phyloP scores from a whole-genome alignment of 2,329 filamentous ascomycete genomes.

The Fusarium sp. region DNA sequence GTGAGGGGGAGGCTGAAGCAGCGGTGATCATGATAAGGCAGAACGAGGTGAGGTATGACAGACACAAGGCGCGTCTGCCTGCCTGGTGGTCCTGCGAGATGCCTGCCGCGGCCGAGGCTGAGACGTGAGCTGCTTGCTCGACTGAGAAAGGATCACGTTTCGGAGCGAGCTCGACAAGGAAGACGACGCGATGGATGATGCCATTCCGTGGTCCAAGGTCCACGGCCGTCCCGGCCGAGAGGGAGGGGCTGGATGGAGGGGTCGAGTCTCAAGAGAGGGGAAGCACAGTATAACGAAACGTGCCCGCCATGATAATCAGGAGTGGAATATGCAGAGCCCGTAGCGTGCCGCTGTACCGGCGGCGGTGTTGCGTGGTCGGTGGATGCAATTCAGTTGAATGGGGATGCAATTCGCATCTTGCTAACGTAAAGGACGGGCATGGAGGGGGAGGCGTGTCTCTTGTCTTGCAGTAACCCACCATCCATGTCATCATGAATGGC shows the following conservation, averaged over 20 bases:
- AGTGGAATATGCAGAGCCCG: conserved; percentile 5
- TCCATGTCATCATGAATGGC: conserved; percentile 33
- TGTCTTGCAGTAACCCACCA: conserved; percentile 5
- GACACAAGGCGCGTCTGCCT: neutral
- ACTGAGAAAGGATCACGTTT: conserved; percentile 19
- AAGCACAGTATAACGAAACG: conserved; percentile 13
- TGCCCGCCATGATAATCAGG: conserved; percentile 28
- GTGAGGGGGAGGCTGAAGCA: conserved; percentile 14
- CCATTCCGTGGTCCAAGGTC: neutral
- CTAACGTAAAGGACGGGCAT: neutral
- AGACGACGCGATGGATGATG: conserved; percentile 32
- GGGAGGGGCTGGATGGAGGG: conserved; percentile 6
- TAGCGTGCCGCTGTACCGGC: conserved; percentile 36
- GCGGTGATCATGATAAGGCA: conserved; percentile 26
- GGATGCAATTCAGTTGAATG: conserved; percentile 1
- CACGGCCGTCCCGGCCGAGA: conserved; percentile 11
- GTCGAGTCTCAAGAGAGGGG: conserved; percentile 1
- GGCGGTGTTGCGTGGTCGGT: conserved; percentile 22
- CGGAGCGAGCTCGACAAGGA: conserved; percentile 22
- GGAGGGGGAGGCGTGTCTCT: conserved; percentile 34
- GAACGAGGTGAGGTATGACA: conserved; percentile 3
- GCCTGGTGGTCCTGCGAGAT: conserved; percentile 18
- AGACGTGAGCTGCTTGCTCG: conserved; percentile 23
- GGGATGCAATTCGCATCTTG: conserved; percentile 7
- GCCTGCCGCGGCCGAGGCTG: conserved; percentile 31